Evolutionary conservation across 2,329 filamentous ascomycete species (phyloP).

Genomic region (Fusarium goolgardi): DNA sequence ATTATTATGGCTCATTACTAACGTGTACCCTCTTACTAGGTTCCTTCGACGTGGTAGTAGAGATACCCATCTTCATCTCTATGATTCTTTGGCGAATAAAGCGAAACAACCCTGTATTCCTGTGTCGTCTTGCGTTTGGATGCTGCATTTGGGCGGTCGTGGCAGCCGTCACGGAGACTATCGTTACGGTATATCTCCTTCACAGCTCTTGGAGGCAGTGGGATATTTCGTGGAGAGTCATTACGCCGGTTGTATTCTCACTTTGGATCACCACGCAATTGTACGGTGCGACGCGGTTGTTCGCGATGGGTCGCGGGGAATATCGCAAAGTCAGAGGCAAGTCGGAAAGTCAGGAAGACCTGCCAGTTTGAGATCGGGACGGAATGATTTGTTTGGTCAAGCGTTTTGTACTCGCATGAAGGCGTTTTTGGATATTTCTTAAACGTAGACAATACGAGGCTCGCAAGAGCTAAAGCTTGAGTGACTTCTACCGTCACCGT

Average conservation of each 20-base stretch:
- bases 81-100: conserved; percentile 23
- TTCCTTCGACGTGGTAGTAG: conserved; percentile 17
- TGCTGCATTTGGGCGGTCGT: conserved; percentile 9
- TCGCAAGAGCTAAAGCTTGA: not conserved
- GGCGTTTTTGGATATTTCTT: not conserved
- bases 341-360: not conserved
- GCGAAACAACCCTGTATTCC: not conserved
- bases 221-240: conserved; percentile 4
- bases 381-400: not conserved
- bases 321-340: not conserved
- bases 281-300: conserved; percentile 16
- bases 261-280: conserved; percentile 20
- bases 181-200: conserved; percentile 19
- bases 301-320: conserved; percentile 13
- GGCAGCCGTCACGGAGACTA: not conserved
- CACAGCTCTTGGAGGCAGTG: conserved; percentile 6
- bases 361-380: not conserved
- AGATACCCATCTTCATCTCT: conserved; percentile 12
- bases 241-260: conserved; percentile 4
- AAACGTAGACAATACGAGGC: not conserved
- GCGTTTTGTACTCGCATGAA: not conserved
- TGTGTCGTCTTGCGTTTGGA: conserved; percentile 8
- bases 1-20: not conserved
- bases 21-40: not conserved
- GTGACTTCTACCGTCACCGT: not conserved